Evolutionary conservation across 176 grass and related monocot species (phyloP).

Genomic region (Lolium multiflorum): DNA sequence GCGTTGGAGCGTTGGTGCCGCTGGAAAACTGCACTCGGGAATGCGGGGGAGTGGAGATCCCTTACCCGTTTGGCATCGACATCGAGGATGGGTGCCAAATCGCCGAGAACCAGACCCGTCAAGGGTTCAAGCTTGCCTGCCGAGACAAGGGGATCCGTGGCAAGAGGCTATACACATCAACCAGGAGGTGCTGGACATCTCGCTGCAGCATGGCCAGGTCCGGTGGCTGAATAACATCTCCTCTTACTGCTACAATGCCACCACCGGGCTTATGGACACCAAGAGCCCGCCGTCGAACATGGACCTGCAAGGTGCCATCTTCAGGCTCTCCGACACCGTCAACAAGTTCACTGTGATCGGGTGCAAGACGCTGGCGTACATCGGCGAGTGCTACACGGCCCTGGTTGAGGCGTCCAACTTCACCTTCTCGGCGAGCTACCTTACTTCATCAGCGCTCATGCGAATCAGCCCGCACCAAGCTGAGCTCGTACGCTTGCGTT

Average conservation of each 20-base stretch:
- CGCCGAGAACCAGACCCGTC: background rate
- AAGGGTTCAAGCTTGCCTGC: background rate
- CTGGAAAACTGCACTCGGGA: background rate
- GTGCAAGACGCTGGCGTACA: background rate
- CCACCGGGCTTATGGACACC: background rate
- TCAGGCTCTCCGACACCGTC: background rate
- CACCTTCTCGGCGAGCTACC: background rate
- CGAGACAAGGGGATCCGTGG: background rate
- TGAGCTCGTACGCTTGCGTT: background rate
- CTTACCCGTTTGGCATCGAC: background rate
- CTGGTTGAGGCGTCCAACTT: conserved; percentile 14
- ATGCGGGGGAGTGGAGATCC: background rate
- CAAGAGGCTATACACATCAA: background rate
- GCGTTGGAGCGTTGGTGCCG: background rate
- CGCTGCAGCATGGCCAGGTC: background rate
- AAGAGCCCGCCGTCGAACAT: background rate
- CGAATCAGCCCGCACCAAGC: too few relatives aligned
- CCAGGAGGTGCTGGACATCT: background rate
- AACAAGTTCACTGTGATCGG: background rate
- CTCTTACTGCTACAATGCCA: background rate
- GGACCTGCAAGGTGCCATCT: background rate
- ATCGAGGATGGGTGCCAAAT: background rate
- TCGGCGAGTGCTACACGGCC: conserved; percentile 26
- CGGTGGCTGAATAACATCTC: background rate
- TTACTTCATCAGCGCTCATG: background rate